Base-by-base conservation (phyloP, 257 asterid species). In the Cynanchum wilfordii region DNA sequence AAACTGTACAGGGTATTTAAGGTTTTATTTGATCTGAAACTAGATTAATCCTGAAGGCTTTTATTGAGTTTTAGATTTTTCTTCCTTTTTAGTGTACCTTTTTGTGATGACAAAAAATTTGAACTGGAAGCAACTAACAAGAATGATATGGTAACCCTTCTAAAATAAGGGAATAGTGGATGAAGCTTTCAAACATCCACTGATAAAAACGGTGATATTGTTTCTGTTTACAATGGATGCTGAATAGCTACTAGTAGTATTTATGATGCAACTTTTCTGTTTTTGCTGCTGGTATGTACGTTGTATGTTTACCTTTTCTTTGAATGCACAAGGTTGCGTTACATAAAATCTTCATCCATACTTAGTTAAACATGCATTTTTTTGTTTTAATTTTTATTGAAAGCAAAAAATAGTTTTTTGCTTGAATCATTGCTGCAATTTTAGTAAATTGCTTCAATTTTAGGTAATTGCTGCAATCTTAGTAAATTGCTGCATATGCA, bases 401-500 rank as follows among this genome's bases (percentile, higher is more conserved):
- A 45, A 19, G 66, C 15, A 47, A 45, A 10, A 0, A 3, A 2
- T 12, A 47, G 17, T 38, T 58, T 27, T 71, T 1, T 67, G 40
- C 52, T 63, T 63, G 8, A 56, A 33, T 36, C 16, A 47, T 54
- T 52, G n/a, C 44, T 22, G n/a, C n/a, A n/a, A n/a, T n/a, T n/a
- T n/a, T n/a, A n/a, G n/a, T n/a, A n/a, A n/a, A n/a, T n/a, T n/a
- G n/a, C n/a, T n/a, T n/a, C n/a, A n/a, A n/a, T n/a, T n/a, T n/a
- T n/a, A n/a, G n/a, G n/a, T n/a, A n/a, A n/a, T n/a, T n/a, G n/a
- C n/a, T n/a, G 60, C n/a, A 38, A 70, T 62, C 67, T 44, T 9
- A 36, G 22, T 47, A 25, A 66, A 69, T 54, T 51, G n/a, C n/a
- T n/a, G 54, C 64, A 72, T 76, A 5, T 79, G 76, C 96, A 95